A percentile compares a stretch with the other conserved stretches of the same genome.
These are phyloP conservation scores for Tuber microsphaerosporum DNA, from an alignment of 495 filamentous ascomycete species.

Conservation along the genomic window DNA sequence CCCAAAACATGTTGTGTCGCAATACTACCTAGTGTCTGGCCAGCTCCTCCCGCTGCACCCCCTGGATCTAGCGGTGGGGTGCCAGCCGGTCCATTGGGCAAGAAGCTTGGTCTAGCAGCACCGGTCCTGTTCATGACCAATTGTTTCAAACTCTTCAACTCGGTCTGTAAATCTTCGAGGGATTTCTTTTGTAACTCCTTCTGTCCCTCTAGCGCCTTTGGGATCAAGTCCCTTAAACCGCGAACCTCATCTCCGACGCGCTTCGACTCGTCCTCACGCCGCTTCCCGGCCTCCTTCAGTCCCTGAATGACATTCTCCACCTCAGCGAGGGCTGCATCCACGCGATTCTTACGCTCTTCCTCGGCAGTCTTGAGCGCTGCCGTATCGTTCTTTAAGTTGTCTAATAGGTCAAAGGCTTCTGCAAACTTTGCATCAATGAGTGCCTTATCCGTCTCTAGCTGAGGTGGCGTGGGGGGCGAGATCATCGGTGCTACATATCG, in stretches of 20 bases:
- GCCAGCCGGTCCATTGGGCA: constrained; percentile 39
- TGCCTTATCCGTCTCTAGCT: constrained; percentile 86
- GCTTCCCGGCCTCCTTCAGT: constrained; percentile 66
- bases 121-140: constrained; percentile 46
- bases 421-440: constrained; percentile 86
- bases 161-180: constrained; percentile 74
- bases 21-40: constrained; percentile 37
- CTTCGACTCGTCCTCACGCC: constrained; percentile 77
- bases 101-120: constrained; percentile 29
- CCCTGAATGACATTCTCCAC: constrained; percentile 74
- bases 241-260: constrained; percentile 80
- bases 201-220: constrained; percentile 77
- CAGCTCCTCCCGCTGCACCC: constrained; percentile 36
- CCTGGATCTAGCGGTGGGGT: constrained; percentile 45
- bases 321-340: constrained; percentile 75
- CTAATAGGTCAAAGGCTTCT: constrained; percentile 80
- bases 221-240: constrained; percentile 71
- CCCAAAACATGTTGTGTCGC: constrained; percentile 36
- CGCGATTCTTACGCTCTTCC: constrained; percentile 69
- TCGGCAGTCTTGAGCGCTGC: constrained; percentile 77
- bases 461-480: constrained; percentile 83
- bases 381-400: constrained; percentile 86
- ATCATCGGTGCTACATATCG: constrained; percentile 89
- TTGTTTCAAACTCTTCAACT: constrained; percentile 87
- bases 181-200: constrained; percentile 73